phyloP scores from a whole-genome alignment of 2,329 filamentous ascomycete genomes.

The Capronia americana region DNA sequence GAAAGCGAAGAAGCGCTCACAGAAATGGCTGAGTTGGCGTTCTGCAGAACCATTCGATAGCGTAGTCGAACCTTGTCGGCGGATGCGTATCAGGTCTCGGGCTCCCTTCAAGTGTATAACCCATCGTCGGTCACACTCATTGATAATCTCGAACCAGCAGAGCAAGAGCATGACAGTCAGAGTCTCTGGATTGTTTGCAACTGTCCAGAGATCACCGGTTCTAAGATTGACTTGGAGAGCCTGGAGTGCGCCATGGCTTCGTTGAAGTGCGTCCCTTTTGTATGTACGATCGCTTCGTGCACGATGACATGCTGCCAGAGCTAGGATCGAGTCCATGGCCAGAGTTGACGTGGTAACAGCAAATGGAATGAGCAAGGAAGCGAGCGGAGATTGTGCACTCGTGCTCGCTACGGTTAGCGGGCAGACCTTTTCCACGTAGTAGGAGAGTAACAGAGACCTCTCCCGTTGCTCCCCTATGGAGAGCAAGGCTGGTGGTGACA shows the following conservation, averaged over 20 bases:
- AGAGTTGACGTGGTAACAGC: constrained; percentile 21
- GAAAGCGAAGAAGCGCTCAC: constrained; percentile 58
- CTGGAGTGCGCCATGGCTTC: constrained; percentile 26
- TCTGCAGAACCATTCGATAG: background rate
- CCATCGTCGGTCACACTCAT: constrained; percentile 55
- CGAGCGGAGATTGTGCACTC: constrained; percentile 20
- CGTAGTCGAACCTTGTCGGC: constrained; percentile 40
- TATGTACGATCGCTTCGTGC: constrained; percentile 18
- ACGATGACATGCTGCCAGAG: constrained; percentile 27
- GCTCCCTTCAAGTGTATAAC: constrained; percentile 57
- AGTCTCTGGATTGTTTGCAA: constrained; percentile 40
- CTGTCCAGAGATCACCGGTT: background rate
- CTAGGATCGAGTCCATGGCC: constrained; percentile 22
- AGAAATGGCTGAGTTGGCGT: constrained; percentile 19
- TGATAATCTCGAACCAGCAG: constrained; percentile 55
- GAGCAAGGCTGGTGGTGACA: constrained; percentile 10
- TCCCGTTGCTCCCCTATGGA: background rate
- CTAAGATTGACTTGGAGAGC: constrained; percentile 43
- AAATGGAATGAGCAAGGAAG: constrained; percentile 23
- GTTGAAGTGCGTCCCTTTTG: constrained; percentile 17
- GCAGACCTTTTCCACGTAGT: constrained; percentile 25
- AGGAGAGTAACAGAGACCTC: constrained; percentile 21
- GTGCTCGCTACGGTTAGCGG: constrained; percentile 18
- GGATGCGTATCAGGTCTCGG: constrained; percentile 54
- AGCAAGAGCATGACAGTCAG: constrained; percentile 55